These are phyloP conservation scores for Lichtheimia ornata DNA, from an alignment of 371 early-diverging fungal genomes.

Conservation along the genomic window DNA sequence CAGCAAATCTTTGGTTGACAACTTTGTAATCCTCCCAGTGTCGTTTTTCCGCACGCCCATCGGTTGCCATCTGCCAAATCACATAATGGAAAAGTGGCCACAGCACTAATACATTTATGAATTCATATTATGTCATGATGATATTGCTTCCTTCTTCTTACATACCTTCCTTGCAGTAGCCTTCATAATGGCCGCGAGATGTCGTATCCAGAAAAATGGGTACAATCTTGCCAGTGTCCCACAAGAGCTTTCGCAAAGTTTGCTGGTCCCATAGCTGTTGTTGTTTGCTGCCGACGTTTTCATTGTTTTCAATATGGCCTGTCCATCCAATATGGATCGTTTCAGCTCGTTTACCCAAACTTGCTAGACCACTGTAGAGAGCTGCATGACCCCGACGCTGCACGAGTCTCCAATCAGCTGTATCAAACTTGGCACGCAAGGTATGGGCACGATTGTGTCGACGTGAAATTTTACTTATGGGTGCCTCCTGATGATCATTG, in stretches of 20 bases:
- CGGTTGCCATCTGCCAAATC: conserved; percentile 78
- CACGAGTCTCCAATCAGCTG: conserved; percentile 26
- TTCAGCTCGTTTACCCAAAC: conserved; percentile 41
- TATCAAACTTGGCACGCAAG: conserved; percentile 34
- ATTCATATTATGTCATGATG: conserved; percentile 1
- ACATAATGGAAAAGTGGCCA: conserved; percentile 91
- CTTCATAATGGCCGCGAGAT: conserved; percentile 81
- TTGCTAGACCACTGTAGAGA: conserved; percentile 65
- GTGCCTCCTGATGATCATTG: conserved; percentile 28
- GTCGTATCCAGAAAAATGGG: conserved; percentile 76
- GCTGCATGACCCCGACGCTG: conserved; percentile 68
- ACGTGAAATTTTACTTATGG: conserved; percentile 36
- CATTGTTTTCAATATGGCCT: conserved; percentile 36
- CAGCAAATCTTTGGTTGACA: conserved; percentile 84
- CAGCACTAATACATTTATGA: conserved; percentile 4
- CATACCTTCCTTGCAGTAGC: conserved; percentile 78
- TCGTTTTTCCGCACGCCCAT: conserved; percentile 60
- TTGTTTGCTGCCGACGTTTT: conserved; percentile 9
- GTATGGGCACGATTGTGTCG: conserved; percentile 41
- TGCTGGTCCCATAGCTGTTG: conserved; percentile 19
- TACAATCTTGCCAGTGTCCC: conserved; percentile 44
- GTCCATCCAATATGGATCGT: conserved; percentile 69
- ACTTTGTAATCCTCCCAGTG: conserved; percentile 85
- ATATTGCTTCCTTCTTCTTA: conserved; percentile 21
- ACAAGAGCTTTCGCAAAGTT: conserved; percentile 38